Base-by-base conservation (phyloP, 1,139 yeast species). In the Eremothecium coryli region DNA sequence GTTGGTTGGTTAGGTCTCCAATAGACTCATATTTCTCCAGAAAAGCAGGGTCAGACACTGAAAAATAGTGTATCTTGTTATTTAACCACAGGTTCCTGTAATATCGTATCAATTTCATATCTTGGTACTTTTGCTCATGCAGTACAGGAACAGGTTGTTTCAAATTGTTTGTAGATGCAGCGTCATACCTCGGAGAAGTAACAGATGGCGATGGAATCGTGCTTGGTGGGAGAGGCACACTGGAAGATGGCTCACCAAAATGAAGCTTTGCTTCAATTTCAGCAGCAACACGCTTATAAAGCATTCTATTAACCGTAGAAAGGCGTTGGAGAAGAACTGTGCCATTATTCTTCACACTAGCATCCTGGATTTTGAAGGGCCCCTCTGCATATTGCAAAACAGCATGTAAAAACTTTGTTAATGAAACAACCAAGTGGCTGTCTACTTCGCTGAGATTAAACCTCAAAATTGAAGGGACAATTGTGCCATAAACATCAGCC, bases 41-140 rank as follows among this genome's bases (percentile, higher is more conserved):
- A 35, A 52, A 54, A 23, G 46, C 51, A 4, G 49, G 23, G 29
- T 46, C 44, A 12, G 43, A 37, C 4, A 46, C 33, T 23, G 47
- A 52, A 56, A 58, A 56, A 27, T 50, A 46, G 28, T 44, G 42
- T 6, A 56, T 43, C 33, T 52, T 54, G 36, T 46, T 52, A 36
- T 56, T 56, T 23, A 56, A 35, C 60, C 60, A 56, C 15, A 56
- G 38, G 29, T 56, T 56, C 33, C 54, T 54, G 33, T 52, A 56
- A 34, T 52, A 56, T 10, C 60, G 48, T 29, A 49, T 35, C 21
- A 56, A 38, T 33, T 53, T 54, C 36, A 52, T 37, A 33, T 52
- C 56, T 22, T 50, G 52, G 30, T 49, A 51, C 34, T 49, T 50
- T 4, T 38, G 35, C 4, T 41, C 39, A 18, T 32, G 34, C 2